Conservation (phyloP, 768 basidiomycete species). For the Harrya chromipes region DNA sequence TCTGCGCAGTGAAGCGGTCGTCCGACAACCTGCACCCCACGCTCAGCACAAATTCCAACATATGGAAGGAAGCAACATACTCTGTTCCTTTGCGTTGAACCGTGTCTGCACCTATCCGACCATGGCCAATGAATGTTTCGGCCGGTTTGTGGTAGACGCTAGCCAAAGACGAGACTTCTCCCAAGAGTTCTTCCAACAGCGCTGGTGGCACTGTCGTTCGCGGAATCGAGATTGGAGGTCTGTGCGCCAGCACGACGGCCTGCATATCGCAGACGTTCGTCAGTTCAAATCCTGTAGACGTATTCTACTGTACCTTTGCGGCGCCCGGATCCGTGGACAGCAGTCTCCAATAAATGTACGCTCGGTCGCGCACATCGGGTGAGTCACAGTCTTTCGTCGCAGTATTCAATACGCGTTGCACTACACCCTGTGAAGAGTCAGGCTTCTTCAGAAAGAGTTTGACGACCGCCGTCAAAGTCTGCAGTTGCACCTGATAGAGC, state of each 20-base stretch:
- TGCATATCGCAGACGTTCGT: conserved; percentile 23
- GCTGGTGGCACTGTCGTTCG: conserved; percentile 86
- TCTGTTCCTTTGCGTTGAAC: conserved; percentile 62
- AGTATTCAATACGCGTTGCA: conserved; percentile 87
- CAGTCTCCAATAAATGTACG: conserved; percentile 97
- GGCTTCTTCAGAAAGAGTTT: conserved; percentile 96
- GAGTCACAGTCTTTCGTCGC: conserved; percentile 98
- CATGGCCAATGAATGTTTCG: conserved; percentile 92
- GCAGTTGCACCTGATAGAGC: conserved; percentile 58
- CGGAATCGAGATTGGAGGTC: conserved; percentile 92
- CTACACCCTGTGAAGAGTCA: conserved; percentile 86
- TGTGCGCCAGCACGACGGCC: conserved; percentile 85
- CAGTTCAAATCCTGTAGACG: not conserved
- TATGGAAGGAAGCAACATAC: conserved; percentile 37
- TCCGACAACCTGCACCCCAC: conserved; percentile 48
- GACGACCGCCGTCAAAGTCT: conserved; percentile 91
- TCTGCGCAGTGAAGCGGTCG: conserved; percentile 70
- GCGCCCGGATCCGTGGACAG: conserved; percentile 93
- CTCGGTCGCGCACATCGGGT: conserved; percentile 93
- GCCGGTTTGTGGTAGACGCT: conserved; percentile 98
- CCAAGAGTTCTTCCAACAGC: conserved; percentile 85
- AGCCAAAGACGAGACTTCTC: conserved; percentile 84
- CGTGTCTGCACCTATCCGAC: conserved; percentile 81
- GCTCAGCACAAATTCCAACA: conserved; percentile 2
- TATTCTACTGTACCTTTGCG: conserved; percentile 68